Conservation (phyloP, 75 land plant species). For the Gnetum montanum region DNA sequence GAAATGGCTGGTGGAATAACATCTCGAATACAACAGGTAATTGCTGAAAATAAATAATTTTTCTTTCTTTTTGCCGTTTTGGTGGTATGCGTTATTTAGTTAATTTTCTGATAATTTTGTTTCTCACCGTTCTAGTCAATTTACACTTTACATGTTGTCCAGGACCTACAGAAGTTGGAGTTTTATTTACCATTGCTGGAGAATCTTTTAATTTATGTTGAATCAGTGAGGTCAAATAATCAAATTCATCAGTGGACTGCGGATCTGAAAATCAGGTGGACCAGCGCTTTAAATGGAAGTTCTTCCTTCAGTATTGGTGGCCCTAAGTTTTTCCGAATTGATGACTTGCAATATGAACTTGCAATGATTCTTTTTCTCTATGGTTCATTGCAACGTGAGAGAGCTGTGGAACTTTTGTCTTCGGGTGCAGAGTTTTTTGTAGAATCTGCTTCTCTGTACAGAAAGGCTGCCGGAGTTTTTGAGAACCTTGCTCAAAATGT, state of each 20-base stretch:
- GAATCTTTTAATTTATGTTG: slow-evolving; percentile 37
- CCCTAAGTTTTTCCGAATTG: slow-evolving; percentile 44
- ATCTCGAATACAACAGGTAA: slow-evolving; percentile 50
- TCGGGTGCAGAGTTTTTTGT: slow-evolving; percentile 62
- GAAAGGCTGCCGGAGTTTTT: slow-evolving; percentile 66
- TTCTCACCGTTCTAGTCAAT: not conserved
- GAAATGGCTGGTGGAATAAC: slow-evolving; percentile 74
- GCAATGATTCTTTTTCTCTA: slow-evolving; percentile 61
- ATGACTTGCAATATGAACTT: slow-evolving; percentile 51
- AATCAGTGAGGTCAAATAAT: slow-evolving; percentile 13
- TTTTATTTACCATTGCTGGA: slow-evolving; percentile 56
- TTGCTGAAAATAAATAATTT: not conserved
- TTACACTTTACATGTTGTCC: slow-evolving; percentile 7
- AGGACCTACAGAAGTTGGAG: slow-evolving; percentile 71
- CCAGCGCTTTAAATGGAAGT: slow-evolving; percentile 44
- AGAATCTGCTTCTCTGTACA: slow-evolving; percentile 48
- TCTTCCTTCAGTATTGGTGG: slow-evolving; percentile 29
- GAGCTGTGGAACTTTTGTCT: slow-evolving; percentile 47
- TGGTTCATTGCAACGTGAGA: slow-evolving; percentile 51
- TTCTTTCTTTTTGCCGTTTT: not conserved
- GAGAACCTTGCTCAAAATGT: slow-evolving; percentile 47
- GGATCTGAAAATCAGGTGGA: slow-evolving; percentile 52
- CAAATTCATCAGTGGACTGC: slow-evolving; percentile 37
- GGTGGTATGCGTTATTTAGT: too few species aligned
- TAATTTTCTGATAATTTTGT: not conserved